Evolutionary conservation across 306 rosid genomes (phyloP).

Genomic region (Malus domestica): DNA sequence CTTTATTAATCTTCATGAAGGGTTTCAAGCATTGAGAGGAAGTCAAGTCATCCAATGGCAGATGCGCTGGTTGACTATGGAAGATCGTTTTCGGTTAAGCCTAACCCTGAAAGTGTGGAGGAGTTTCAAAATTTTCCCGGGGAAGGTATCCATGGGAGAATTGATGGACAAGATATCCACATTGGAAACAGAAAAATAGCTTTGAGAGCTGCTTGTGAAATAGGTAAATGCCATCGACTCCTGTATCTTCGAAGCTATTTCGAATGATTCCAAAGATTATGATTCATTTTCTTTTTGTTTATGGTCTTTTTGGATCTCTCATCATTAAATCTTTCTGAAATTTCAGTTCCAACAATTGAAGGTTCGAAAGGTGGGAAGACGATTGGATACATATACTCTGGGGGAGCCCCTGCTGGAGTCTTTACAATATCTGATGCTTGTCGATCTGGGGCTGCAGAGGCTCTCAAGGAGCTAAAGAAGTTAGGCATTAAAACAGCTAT

Average conservation of each 20-base stretch:
- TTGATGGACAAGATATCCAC: constrained; percentile 55
- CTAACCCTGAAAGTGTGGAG: constrained; percentile 67
- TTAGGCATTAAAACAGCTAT: too few species aligned
- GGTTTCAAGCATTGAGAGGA: constrained; percentile 91
- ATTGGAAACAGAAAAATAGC: constrained; percentile 70
- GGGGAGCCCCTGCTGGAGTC: too few species aligned
- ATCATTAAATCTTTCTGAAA: too few species aligned
- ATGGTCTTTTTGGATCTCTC: too few species aligned
- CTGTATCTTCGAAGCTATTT: background rate
- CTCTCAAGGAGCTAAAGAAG: too few species aligned
- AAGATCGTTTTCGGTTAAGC: constrained; percentile 57
- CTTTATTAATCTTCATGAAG: constrained; percentile 22
- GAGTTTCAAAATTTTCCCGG: constrained; percentile 78
- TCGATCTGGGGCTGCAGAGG: too few species aligned
- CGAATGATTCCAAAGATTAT: too few species aligned
- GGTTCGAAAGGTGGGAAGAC: too few species aligned
- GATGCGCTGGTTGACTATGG: constrained; percentile 69
- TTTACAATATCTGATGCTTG: too few species aligned
- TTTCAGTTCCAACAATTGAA: too few species aligned
- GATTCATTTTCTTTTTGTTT: background rate
- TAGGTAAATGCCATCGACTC: constrained; percentile 39
- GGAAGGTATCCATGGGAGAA: constrained; percentile 74
- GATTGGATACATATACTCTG: too few species aligned
- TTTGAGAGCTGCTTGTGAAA: constrained; percentile 49
- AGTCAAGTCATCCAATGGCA: constrained; percentile 97